Base-by-base conservation (phyloP, 805 yeast genomes). In the Saccharomyces mikatae region DNA sequence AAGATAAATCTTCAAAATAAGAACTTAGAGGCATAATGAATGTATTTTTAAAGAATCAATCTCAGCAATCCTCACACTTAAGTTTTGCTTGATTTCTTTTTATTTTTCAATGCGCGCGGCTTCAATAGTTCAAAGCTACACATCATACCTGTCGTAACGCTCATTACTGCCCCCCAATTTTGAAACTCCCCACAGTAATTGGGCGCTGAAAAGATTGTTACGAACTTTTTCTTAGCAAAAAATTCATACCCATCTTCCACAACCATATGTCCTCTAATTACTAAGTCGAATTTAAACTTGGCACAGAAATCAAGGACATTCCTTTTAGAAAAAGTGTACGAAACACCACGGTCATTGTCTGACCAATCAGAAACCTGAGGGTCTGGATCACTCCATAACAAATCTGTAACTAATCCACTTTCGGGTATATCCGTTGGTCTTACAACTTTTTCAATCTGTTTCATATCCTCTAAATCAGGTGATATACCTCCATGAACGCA, bases 191-290 rank as follows among this genome's bases (percentile, higher is more conserved):
- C 91, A 72, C 91, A 85, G 63, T 87, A 87, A 66, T 87, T 87
- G 4, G 95, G 95, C 3, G 94, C 95, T 59, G 84, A 79, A 62
- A 87, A 87, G 1, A 87, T 81, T 0, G 95, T 87, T 1, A 87
- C 94, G 54, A 87, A 74, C 64, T 82, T 84, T 60, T 88, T 76
- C 64, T 80, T 82, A 50, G 84, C 85, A 67, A 85, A 87, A 65
- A 87, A 87, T 66, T 87, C 94, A 67, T 87, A 87, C 3, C 95
- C 95, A 64, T 87, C 92, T 68, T 87, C 92, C 49, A 87, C 95
- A 48, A 87, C 94, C 95, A 87, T 87, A 67, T 87, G 95, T 6
- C 92, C 95, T 63, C 95, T 74, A 32, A 85, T 87, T 57, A 87
- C 79, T 63, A 87, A 70, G 70, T 87, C 95, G 70, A 87, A 83